Evolutionary conservation across 2,329 filamentous ascomycete genomes (phyloP).

Genomic region (Aspergillus sp.): DNA sequence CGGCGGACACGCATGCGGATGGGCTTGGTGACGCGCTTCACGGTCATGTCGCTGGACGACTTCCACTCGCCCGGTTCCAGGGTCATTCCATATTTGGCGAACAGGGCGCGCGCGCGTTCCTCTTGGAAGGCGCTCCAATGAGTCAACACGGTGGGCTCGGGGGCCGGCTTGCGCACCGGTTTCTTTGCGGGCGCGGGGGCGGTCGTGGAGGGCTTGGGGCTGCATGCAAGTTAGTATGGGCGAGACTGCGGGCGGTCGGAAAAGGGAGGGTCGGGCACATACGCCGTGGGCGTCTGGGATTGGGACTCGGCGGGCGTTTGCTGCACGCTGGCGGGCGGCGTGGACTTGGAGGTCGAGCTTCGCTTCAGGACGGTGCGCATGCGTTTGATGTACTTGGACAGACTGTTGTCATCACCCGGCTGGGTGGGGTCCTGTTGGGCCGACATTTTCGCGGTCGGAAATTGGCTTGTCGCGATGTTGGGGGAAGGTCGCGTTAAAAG

Average conservation of each 20-base stretch:
- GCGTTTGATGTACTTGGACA: constrained; percentile 39
- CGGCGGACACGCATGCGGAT: constrained; percentile 49
- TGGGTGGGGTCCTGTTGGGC: constrained; percentile 14
- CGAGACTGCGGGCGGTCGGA: not conserved
- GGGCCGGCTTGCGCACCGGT: constrained; percentile 8
- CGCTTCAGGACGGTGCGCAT: constrained; percentile 37
- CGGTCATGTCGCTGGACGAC: constrained; percentile 29
- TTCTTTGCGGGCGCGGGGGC: constrained; percentile 6
- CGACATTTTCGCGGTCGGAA: constrained; percentile 20
- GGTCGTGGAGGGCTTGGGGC: not conserved
- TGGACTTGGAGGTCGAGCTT: constrained; percentile 28
- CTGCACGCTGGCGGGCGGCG: constrained; percentile 20
- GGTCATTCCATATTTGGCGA: constrained; percentile 47
- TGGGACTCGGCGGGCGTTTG: constrained; percentile 11
- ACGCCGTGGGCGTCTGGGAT: constrained; percentile 15
- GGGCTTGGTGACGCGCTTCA: constrained; percentile 44
- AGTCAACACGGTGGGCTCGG: constrained; percentile 20
- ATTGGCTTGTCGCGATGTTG: not conserved
- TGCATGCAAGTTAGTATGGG: constrained; percentile 1
- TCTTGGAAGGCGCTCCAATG: constrained; percentile 40
- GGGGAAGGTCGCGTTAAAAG: not conserved
- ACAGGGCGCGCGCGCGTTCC: constrained; percentile 43
- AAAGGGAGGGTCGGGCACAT: not conserved
- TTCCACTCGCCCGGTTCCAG: constrained; percentile 44
- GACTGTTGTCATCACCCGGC: constrained; percentile 24